These are phyloP conservation scores for Dictyostelium capitatum DNA, from an alignment of 78 protist species.

Conservation along the genomic window DNA sequence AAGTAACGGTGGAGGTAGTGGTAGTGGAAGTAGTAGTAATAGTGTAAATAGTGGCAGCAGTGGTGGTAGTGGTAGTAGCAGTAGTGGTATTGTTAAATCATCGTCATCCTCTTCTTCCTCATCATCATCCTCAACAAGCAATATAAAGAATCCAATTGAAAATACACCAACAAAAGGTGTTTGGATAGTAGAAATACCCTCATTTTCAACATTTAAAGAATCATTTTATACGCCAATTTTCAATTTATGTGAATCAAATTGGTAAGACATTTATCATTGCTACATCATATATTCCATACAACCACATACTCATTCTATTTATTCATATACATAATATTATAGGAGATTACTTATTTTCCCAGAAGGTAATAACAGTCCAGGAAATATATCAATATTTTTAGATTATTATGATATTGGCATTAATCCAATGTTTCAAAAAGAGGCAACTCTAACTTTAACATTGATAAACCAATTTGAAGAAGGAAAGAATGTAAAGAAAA, in stretches of 20 bases:
- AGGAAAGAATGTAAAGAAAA: conserved; percentile 54
- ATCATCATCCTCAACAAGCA: neutral
- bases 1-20: neutral
- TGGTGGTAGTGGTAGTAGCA: neutral
- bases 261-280: no score
- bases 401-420: conserved; percentile 77
- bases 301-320: no score
- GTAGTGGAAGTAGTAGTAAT: neutral
- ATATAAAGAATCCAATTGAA: neutral
- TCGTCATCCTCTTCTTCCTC: no score
- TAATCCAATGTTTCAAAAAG: conserved; percentile 72
- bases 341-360: conserved; percentile 77
- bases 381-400: conserved; percentile 72
- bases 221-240: conserved; percentile 67
- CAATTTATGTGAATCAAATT: conserved; percentile 62
- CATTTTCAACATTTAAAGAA: conserved; percentile 48
- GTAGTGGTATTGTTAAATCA: neutral
- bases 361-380: conserved; percentile 81
- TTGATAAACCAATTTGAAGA: conserved; percentile 61
- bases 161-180: conserved; percentile 40
- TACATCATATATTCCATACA: neutral
- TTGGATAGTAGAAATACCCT: conserved; percentile 55
- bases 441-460: conserved; percentile 62
- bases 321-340: neutral
- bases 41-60: conserved; percentile 3